phyloP scores from a whole-genome alignment of 768 basidiomycete species.

The Tephrocybe sp. region DNA sequence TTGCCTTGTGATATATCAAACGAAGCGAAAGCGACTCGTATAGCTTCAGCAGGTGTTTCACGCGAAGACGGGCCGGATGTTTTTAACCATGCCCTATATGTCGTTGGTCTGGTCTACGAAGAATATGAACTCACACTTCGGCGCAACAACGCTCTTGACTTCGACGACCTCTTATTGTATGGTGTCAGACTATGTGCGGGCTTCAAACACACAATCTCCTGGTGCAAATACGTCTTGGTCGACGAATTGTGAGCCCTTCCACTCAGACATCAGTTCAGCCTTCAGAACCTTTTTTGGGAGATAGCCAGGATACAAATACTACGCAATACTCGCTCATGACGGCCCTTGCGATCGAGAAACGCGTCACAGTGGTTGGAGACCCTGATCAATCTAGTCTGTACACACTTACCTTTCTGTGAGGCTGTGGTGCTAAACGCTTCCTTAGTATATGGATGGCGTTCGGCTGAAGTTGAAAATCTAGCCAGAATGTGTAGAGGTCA shows the following conservation, averaged over 20 bases:
- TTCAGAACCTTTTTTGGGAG: no score
- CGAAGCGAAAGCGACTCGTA: constrained; percentile 12
- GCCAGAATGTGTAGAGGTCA: constrained; percentile 65
- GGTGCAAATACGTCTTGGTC: constrained; percentile 71
- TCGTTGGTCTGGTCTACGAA: constrained; percentile 53
- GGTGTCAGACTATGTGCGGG: constrained; percentile 62
- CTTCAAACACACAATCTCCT: constrained; percentile 45
- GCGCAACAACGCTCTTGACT: constrained; percentile 74
- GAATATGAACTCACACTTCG: constrained; percentile 64
- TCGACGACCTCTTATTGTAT: constrained; percentile 79
- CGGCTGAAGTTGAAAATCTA: constrained; percentile 75
- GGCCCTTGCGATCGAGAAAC: constrained; percentile 51
- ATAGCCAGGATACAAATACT: constrained; percentile 76
- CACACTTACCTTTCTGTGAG: not conserved
- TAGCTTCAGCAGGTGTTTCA: not conserved
- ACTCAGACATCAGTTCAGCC: no score
- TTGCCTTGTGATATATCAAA: constrained; percentile 38
- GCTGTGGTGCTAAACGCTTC: constrained; percentile 4
- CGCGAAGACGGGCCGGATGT: not conserved
- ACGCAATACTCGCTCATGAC: constrained; percentile 82
- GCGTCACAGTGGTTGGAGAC: constrained; percentile 83
- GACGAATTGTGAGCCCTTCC: constrained; percentile 69
- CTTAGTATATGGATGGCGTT: constrained; percentile 82
- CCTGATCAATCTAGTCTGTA: constrained; percentile 81
- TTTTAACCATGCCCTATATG: constrained; percentile 30